phyloP scores from a whole-genome alignment of 352 stramenopile species.

The Blastocystis sp. region DNA sequence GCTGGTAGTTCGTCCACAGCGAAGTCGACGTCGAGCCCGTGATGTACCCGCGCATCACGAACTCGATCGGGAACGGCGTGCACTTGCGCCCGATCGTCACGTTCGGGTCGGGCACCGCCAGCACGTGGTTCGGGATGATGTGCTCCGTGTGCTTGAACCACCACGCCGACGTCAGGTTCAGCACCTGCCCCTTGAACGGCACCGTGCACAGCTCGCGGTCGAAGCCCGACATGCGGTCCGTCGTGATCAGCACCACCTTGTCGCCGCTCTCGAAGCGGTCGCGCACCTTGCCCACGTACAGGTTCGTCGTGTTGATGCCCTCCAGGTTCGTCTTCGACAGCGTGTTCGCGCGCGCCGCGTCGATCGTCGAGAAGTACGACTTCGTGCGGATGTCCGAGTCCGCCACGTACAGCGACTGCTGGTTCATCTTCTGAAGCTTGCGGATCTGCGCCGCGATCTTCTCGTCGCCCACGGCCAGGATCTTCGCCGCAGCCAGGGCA shows the following conservation, averaged over 20 bases:
- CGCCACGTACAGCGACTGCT: constrained; percentile 62
- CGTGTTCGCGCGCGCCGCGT: constrained; percentile 44
- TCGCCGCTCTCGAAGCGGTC: constrained; percentile 84
- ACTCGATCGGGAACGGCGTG: constrained; percentile 92
- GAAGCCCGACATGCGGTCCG: constrained; percentile 95
- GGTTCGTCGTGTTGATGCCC: constrained; percentile 54
- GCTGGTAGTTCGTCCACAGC: constrained; percentile 98
- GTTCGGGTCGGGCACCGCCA: constrained; percentile 87
- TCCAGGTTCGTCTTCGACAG: constrained; percentile 59
- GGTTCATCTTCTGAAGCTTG: constrained; percentile 57
- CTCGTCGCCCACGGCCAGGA: constrained; percentile 48
- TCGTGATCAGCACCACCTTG: constrained; percentile 91
- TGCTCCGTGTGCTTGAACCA: constrained; percentile 87
- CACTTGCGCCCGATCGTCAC: constrained; percentile 92
- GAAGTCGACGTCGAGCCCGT: constrained; percentile 90
- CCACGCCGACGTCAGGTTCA: constrained; percentile 91
- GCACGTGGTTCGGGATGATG: constrained; percentile 93
- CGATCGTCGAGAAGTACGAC: constrained; percentile 59
- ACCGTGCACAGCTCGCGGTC: constrained; percentile 90
- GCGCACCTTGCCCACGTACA: constrained; percentile 76
- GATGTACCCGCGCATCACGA: constrained; percentile 93
- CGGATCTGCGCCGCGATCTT: constrained; percentile 20
- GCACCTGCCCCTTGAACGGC: constrained; percentile 92
- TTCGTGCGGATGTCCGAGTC: constrained; percentile 67
- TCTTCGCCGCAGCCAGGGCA: constrained; percentile 63